phyloP scores from a whole-genome alignment of 2,329 filamentous ascomycete species.

The Cercospora nicotianae region DNA sequence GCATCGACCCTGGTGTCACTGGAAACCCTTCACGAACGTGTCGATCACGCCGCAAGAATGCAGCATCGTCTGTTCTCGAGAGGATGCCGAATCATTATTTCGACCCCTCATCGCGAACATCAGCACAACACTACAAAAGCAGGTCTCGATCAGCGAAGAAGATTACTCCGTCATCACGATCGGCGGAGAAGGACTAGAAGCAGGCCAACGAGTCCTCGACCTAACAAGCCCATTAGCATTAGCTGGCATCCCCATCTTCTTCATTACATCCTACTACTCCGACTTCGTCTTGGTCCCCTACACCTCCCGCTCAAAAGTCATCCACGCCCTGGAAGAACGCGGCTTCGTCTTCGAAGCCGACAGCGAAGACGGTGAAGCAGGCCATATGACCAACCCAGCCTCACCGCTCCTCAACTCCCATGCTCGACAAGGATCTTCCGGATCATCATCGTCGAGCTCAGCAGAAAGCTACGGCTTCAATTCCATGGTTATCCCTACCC shows the following conservation, averaged over 20 bases:
- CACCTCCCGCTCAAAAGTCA: slow-evolving; percentile 71
- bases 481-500: slow-evolving; percentile 38
- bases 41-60: slow-evolving; percentile 90
- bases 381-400: slow-evolving; percentile 47
- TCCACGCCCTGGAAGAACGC: slow-evolving; percentile 71
- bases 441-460: slow-evolving; percentile 41
- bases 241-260: slow-evolving; percentile 94
- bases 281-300: slow-evolving; percentile 92
- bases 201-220: slow-evolving; percentile 86
- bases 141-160: slow-evolving; percentile 74
- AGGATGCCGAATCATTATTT: slow-evolving; percentile 73
- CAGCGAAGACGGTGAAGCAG: slow-evolving; percentile 49
- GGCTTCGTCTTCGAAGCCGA: slow-evolving; percentile 80
- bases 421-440: slow-evolving; percentile 49
- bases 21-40: slow-evolving; percentile 86
- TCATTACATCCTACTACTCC: slow-evolving; percentile 97
- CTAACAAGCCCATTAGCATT: slow-evolving; percentile 86
- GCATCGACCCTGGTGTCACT: slow-evolving; percentile 48
- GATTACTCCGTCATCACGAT: slow-evolving; percentile 88
- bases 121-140: slow-evolving; percentile 44
- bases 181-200: slow-evolving; percentile 84
- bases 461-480: slow-evolving; percentile 33
- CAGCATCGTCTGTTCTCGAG: slow-evolving; percentile 81
- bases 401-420: slow-evolving; percentile 60
- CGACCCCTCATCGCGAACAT: slow-evolving; percentile 67